Evolutionary conservation across 2,329 filamentous ascomycete species (phyloP).

Genomic region (Purpureocillium takamizusanense): DNA sequence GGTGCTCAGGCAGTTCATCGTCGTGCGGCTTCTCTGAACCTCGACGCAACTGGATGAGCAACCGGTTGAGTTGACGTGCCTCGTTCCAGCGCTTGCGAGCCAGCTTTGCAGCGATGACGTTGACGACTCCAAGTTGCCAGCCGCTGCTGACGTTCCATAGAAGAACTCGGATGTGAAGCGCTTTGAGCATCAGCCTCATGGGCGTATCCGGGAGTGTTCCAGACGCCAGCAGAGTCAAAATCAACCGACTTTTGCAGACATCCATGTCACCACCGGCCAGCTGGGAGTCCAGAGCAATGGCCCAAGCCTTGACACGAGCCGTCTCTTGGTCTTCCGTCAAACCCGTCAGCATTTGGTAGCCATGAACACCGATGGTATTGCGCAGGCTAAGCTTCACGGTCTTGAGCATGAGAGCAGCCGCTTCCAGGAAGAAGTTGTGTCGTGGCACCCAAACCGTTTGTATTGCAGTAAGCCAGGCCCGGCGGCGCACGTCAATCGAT

Average conservation of each 20-base stretch:
- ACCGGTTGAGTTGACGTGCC: slow-evolving; percentile 55
- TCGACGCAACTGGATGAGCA: slow-evolving; percentile 32
- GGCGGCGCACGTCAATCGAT: slow-evolving; percentile 74
- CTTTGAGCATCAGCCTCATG: slow-evolving; percentile 78
- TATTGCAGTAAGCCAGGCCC: slow-evolving; percentile 88
- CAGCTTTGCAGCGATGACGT: slow-evolving; percentile 62
- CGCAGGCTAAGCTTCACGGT: slow-evolving; percentile 73
- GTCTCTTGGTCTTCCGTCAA: slow-evolving; percentile 77
- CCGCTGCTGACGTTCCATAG: slow-evolving; percentile 68
- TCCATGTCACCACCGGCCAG: slow-evolving; percentile 83
- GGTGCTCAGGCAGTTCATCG: slow-evolving; percentile 61
- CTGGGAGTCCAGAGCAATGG: slow-evolving; percentile 87
- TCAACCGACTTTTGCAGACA: slow-evolving; percentile 77
- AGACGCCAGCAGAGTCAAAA: slow-evolving; percentile 80
- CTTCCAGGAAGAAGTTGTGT: slow-evolving; percentile 79
- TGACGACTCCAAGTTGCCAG: slow-evolving; percentile 54
- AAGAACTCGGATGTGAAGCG: slow-evolving; percentile 82
- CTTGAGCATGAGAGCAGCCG: slow-evolving; percentile 71
- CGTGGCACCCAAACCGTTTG: slow-evolving; percentile 88
- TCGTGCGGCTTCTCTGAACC: slow-evolving; percentile 37
- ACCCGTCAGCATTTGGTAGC: slow-evolving; percentile 72
- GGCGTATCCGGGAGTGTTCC: slow-evolving; percentile 80
- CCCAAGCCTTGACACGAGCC: slow-evolving; percentile 84
- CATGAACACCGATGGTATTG: slow-evolving; percentile 65
- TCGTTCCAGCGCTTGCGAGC: slow-evolving; percentile 74